These are phyloP conservation scores for Bondarzewia mesenterica DNA, from an alignment of 1,284 basidiomycete species.

Conservation along the genomic window DNA sequence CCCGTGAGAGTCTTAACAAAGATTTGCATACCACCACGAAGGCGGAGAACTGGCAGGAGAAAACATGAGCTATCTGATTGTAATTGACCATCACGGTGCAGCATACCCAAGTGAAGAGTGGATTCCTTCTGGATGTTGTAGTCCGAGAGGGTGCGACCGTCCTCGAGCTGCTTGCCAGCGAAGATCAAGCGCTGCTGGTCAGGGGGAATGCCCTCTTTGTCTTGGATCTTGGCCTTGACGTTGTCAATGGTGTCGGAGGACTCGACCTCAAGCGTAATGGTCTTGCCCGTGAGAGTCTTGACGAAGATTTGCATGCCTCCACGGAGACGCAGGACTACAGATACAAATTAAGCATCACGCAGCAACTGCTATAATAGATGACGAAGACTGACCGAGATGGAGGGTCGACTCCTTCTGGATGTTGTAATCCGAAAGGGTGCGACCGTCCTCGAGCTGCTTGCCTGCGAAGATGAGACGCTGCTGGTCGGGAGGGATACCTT, in stretches of 20 bases:
- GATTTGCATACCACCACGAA: constrained; percentile 71
- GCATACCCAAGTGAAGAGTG: constrained; percentile 78
- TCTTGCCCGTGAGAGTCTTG: constrained; percentile 77
- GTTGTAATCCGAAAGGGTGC: constrained; percentile 86
- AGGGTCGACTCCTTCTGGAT: constrained; percentile 97
- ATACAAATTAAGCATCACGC: too few species aligned
- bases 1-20: constrained; percentile 70
- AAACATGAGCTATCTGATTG: constrained; percentile 1
- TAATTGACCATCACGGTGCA: not conserved
- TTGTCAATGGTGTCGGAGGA: constrained; percentile 97
- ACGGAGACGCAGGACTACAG: constrained; percentile 58
- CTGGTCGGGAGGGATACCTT: constrained; percentile 93
- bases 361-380: not conserved
- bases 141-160: constrained; percentile 84
- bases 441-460: constrained; percentile 93
- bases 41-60: constrained; percentile 58
- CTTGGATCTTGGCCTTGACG: constrained; percentile 94
- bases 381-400: constrained; percentile 51
- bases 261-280: constrained; percentile 92
- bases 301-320: too few species aligned
- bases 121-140: constrained; percentile 96
- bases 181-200: constrained; percentile 99
- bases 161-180: constrained; percentile 95
- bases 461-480: constrained; percentile 98
- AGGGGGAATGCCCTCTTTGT: constrained; percentile 92